Evolutionary conservation across 371 early-diverging fungal species (phyloP), one percentile per base, ranked within the genome.

Genomic region (Mortierella sp.): DNA sequence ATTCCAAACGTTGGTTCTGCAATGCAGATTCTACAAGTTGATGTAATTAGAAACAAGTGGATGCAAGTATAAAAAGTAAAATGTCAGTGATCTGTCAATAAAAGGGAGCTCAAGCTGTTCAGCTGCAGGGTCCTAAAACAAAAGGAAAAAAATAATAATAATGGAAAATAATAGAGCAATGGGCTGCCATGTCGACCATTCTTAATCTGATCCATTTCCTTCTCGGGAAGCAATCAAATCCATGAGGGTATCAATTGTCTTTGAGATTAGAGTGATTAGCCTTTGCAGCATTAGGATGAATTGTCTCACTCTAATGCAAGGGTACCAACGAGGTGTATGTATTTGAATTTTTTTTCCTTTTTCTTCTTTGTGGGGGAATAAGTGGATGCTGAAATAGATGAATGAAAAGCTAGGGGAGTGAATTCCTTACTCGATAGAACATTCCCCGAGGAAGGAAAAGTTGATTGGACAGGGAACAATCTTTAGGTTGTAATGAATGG

Each of bases 391-490:
- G 19, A 1, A 19, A 32, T 13, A 19, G 22, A 12, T 8, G 43
- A 12, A 51, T 29, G 53, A 59, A 49, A 47, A 37, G 3, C 23
- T 19, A 62, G 3, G 45, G 49, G 26, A 62, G 5, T 57, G 22
- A 32, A 23, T 42, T 23, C 26, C 74, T 66, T 80, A 80, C 80
- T 80, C 80, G 37, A 80, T 70, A 29, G 80, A 74, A 47, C 74
- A 73, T 51, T 74, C 75, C 54, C 80, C 80, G n/a, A 80, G 75
- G 49, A 80, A 80, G 3, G 74, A 74, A 57, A 67, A 80, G 58
- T 80, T 70, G 61, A 80, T 70, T 1, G 80, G 80, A 64, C 80
- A 80, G 23, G 80, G 80, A 12, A 80, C 70, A 37, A 80, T 80
- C 68, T 80, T 80, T 17, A 80, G 67, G 35, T 54, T 70, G 61